These are phyloP conservation scores for Spinacia oleracea DNA, from an alignment of 179 eudicot species.

Conservation along the genomic window DNA sequence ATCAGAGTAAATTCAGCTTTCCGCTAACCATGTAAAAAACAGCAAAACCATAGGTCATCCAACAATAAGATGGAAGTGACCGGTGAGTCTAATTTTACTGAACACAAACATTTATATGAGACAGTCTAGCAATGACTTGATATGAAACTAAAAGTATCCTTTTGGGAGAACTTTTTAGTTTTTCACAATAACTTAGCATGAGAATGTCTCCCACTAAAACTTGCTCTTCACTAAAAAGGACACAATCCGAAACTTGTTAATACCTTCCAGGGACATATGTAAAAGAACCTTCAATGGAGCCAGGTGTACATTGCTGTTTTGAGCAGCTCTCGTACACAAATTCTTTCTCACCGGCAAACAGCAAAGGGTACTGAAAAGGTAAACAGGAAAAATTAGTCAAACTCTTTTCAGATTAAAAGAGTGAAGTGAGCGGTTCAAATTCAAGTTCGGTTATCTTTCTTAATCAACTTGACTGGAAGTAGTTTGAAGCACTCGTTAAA, in stretches of 20 bases:
- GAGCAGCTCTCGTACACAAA: constrained; percentile 86
- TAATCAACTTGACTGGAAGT: no score
- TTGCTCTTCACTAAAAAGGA: background rate
- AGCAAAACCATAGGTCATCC: background rate
- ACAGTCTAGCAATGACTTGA: no score
- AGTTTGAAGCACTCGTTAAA: no score
- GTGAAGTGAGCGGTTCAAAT: no score
- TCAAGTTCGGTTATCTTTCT: no score
- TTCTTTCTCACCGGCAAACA: constrained; percentile 70
- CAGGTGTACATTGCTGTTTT: constrained; percentile 35
- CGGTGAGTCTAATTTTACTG: no score
- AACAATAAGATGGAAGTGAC: background rate
- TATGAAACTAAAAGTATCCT: no score
- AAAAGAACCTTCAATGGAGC: constrained; percentile 87
- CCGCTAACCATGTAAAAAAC: background rate
- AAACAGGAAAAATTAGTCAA: constrained; percentile 10
- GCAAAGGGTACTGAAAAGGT: constrained; percentile 72
- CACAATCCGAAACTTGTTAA: background rate
- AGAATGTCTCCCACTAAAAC: background rate
- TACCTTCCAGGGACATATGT: constrained; percentile 95
- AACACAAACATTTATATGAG: no score
- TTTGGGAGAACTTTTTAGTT: no score
- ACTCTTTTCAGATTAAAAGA: background rate
- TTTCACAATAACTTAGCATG: no score
- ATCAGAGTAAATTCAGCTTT: background rate